Evolutionary conservation across 352 stramenopile species (phyloP), one percentile per base, ranked within the genome.

Genomic region (Thraustotheca clavata): DNA sequence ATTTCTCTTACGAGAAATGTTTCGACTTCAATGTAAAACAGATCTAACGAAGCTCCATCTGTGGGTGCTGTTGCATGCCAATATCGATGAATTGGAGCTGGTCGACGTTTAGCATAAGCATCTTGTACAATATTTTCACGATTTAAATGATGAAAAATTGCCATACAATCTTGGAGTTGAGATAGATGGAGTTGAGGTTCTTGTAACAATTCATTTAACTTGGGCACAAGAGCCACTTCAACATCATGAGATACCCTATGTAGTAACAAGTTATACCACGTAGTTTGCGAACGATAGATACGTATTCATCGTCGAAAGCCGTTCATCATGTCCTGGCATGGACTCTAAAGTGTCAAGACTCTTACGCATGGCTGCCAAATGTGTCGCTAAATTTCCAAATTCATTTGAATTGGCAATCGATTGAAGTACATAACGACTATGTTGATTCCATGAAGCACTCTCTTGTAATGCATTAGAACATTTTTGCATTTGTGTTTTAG

Each of bases 311-410:
- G 57, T 65, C 9, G 38, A 29, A 40, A 40, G n/a, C 4, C 57
- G 57, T 22, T 65, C 57, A 33, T 27, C 18, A 16, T 43, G 35
- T n/a, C 57, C 57, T 7, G 57, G 57, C 57, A 65, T 65, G 3
- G 27, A 14, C 20, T 50, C n/a, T 9, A 65, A 31, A 31, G 47
- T 65, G 36, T 43, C 35, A 5, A 65, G 39, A 27, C 57, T 65
- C 40, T 65, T 65, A 46, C 46, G 20, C 57, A 65, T 55, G 57
- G 57, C 57, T 9, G 57, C 32, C 16, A 65, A 26, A 54, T 65
- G 57, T 31, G 39, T 55, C 18, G 39, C 57, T n/a, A 65, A 33
- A 29, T 43, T 26, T 8, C 33, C 27, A 3, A 33, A 26, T 14
- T 43, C 24, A 4, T 24, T 43, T 27, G 50, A n/a, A 3, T 60